These are phyloP conservation scores for Aspergillus campestris DNA, from an alignment of 495 filamentous ascomycete species.

Conservation along the genomic window DNA sequence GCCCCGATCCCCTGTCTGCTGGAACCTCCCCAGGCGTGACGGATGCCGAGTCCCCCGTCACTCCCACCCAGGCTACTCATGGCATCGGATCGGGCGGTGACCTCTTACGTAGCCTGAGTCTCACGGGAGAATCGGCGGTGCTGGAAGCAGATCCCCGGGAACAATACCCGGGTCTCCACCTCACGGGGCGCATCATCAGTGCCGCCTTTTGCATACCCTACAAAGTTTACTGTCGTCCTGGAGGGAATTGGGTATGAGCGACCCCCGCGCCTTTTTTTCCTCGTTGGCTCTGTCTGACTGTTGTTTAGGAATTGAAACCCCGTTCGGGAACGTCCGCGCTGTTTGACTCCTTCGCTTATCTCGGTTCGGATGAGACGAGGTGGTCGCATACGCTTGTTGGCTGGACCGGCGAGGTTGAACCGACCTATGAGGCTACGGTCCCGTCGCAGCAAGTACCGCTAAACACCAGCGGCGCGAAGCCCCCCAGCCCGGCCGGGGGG, in stretches of 20 bases:
- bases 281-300: slow-evolving; percentile 2
- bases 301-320: slow-evolving; percentile 54
- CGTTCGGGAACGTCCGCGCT: slow-evolving; percentile 81
- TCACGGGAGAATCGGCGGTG: slow-evolving; percentile 34
- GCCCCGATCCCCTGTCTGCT: slow-evolving; percentile 24
- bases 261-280: background rate
- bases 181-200: slow-evolving; percentile 79
- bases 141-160: slow-evolving; percentile 50
- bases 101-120: slow-evolving; percentile 54
- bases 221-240: slow-evolving; percentile 54
- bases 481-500: slow-evolving; percentile 12
- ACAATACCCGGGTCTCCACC: slow-evolving; percentile 56
- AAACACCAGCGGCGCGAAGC: slow-evolving; percentile 19
- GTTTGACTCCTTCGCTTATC: slow-evolving; percentile 78
- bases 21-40: slow-evolving; percentile 15
- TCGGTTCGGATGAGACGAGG: slow-evolving; percentile 62
- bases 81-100: slow-evolving; percentile 51
- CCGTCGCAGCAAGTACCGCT: slow-evolving; percentile 27
- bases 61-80: slow-evolving; percentile 37
- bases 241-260: slow-evolving; percentile 62
- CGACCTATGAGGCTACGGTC: slow-evolving; percentile 27
- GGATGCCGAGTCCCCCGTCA: slow-evolving; percentile 21
- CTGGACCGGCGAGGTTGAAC: slow-evolving; percentile 85
- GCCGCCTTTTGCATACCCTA: slow-evolving; percentile 82
- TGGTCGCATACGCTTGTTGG: slow-evolving; percentile 87